phyloP scores from a whole-genome alignment of 169 alveolate species.

The Plasmodium malariae region DNA sequence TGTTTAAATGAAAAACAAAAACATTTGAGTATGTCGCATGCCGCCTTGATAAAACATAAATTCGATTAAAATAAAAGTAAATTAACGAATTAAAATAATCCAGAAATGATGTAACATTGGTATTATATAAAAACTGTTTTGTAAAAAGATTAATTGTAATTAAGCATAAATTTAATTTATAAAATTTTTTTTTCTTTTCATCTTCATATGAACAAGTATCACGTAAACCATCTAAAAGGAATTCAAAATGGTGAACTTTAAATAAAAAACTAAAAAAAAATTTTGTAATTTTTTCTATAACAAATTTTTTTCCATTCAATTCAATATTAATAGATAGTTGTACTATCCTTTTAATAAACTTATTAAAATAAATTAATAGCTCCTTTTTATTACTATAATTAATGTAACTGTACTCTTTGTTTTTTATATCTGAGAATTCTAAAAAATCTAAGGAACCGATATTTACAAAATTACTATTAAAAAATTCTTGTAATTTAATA shows the following conservation, averaged over 20 bases:
- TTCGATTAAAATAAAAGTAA: constrained; percentile 46
- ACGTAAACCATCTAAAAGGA: background rate
- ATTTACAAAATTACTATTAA: background rate
- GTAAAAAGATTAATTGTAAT: constrained; percentile 31
- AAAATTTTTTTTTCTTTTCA: background rate
- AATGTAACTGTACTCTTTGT: background rate
- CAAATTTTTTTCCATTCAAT: constrained; percentile 1
- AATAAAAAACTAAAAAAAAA: constrained; percentile 21
- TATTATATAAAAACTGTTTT: constrained; percentile 65
- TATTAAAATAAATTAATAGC: constrained; percentile 15
- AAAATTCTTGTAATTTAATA: constrained; percentile 19
- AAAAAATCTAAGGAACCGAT: background rate
- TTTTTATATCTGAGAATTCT: constrained; percentile 7
- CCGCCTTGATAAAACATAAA: constrained; percentile 13
- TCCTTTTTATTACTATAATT: constrained; percentile 2
- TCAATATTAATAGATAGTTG: constrained; percentile 30
- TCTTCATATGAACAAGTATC: background rate
- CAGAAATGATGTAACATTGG: constrained; percentile 21
- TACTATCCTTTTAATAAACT: constrained; percentile 26
- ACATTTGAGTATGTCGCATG: constrained; percentile 19
- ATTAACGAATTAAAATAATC: constrained; percentile 63
- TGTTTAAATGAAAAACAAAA: constrained; percentile 19
- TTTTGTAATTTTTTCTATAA: constrained; percentile 14
- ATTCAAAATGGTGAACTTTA: background rate
- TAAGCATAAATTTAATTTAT: constrained; percentile 19